Percentiles rank a stretch among this genome's conserved stretches.
These are phyloP conservation scores for Phytophthora tentaculata DNA, from an alignment of 352 stramenopile genomes.

Conservation along the genomic window DNA sequence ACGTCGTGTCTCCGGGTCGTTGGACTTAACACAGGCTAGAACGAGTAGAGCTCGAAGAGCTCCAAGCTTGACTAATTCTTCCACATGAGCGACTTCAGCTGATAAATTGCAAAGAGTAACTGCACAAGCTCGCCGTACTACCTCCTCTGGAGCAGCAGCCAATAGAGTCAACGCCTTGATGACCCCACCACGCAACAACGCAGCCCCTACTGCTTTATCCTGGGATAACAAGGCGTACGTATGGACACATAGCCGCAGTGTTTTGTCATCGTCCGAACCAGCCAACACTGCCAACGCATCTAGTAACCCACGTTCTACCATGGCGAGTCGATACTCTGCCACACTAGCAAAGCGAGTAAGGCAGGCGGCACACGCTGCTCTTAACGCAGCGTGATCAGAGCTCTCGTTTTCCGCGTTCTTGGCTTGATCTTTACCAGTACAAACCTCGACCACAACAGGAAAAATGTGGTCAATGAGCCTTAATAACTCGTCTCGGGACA, in stretches of 20 bases:
- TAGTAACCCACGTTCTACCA: constrained; percentile 61
- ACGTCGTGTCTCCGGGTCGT: constrained; percentile 73
- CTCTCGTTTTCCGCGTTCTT: neutral
- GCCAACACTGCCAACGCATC: constrained; percentile 58
- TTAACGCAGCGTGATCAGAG: constrained; percentile 27
- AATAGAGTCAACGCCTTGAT: constrained; percentile 77
- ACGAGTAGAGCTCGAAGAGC: constrained; percentile 90
- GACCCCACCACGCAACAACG: constrained; percentile 63
- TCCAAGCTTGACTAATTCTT: constrained; percentile 87
- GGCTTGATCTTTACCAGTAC: constrained; percentile 14
- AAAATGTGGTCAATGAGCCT: constrained; percentile 50
- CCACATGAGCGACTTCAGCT: constrained; percentile 87
- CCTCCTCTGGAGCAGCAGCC: constrained; percentile 71
- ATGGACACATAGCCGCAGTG: constrained; percentile 65
- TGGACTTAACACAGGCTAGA: constrained; percentile 83
- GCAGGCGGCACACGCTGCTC: constrained; percentile 63
- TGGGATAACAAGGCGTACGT: constrained; percentile 70
- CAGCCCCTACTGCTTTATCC: constrained; percentile 49
- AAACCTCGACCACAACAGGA: constrained; percentile 53
- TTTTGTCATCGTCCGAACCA: constrained; percentile 56
- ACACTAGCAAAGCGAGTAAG: constrained; percentile 73
- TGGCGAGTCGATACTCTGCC: constrained; percentile 52
- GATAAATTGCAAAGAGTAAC: constrained; percentile 95
- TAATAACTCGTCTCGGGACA: constrained; percentile 48
- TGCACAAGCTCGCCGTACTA: constrained; percentile 74